These are phyloP conservation scores for Epichloe gansuensis DNA, from an alignment of 2,329 filamentous ascomycete species.

Conservation along the genomic window DNA sequence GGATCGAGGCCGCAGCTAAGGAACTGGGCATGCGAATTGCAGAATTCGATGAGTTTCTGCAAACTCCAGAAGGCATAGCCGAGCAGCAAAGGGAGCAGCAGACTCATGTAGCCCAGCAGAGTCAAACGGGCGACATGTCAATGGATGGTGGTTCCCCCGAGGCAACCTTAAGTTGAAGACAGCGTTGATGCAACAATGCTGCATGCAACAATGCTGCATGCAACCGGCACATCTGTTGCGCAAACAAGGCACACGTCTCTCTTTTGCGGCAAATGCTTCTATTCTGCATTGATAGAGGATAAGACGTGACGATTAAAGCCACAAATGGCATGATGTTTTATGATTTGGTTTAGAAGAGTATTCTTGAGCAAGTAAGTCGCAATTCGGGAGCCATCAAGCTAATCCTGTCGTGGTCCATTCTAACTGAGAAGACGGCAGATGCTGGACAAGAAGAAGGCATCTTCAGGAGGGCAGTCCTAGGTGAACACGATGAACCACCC, in stretches of 20 bases:
- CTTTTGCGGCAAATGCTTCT: background rate
- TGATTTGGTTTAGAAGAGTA: background rate
- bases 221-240: background rate
- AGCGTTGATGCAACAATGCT: no score
- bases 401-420: background rate
- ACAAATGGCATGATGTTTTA: background rate
- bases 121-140: slow-evolving; percentile 8
- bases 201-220: background rate
- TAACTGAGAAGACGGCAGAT: background rate
- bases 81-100: slow-evolving; percentile 14
- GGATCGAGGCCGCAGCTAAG: slow-evolving; percentile 40
- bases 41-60: slow-evolving; percentile 34
- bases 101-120: slow-evolving; percentile 9
- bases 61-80: slow-evolving; percentile 14
- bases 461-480: background rate
- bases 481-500: background rate
- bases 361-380: slow-evolving; percentile 1
- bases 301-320: background rate
- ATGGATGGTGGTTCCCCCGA: slow-evolving; percentile 7
- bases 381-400: background rate
- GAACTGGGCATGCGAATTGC: slow-evolving; percentile 40
- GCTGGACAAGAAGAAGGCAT: background rate
- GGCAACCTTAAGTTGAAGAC: background rate
- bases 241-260: background rate
- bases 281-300: background rate